These are phyloP conservation scores for Chaetomium sp. DNA, from an alignment of 2,329 filamentous ascomycete genomes.

Conservation along the genomic window DNA sequence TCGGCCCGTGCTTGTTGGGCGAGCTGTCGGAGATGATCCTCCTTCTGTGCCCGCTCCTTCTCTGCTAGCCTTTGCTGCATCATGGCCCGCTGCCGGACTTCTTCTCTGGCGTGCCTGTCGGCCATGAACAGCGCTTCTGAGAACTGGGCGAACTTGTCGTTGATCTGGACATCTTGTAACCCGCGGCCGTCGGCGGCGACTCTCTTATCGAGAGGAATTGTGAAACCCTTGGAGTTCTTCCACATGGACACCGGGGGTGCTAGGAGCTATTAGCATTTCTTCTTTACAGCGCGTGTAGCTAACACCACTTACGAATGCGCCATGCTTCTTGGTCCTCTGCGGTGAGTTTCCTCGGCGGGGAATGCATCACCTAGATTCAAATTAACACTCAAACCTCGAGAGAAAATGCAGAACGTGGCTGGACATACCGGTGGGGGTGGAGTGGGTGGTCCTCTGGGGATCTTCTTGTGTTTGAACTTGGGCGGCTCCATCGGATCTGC, in stretches of 20 bases:
- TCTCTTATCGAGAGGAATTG: conserved; percentile 92
- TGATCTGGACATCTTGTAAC: conserved; percentile 91
- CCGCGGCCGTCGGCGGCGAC: conserved; percentile 90
- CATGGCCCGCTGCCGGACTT: conserved; percentile 85
- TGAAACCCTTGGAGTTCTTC: conserved; percentile 99
- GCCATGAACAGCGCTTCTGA: conserved; percentile 93
- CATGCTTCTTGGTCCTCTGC: conserved; percentile 97
- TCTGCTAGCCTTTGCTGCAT: conserved; percentile 97
- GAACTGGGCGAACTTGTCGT: conserved; percentile 97
- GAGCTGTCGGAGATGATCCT: conserved; percentile 83
- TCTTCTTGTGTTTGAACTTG: conserved; percentile 99
- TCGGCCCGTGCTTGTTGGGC: conserved; percentile 93
- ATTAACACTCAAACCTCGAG: background rate
- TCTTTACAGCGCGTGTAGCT: background rate
- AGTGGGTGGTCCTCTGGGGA: conserved; percentile 86
- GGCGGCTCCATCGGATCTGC: conserved; percentile 91
- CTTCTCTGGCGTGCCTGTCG: conserved; percentile 90
- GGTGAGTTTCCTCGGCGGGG: conserved; percentile 89
- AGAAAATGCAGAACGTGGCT: background rate
- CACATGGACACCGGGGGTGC: conserved; percentile 90
- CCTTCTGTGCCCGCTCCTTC: conserved; percentile 93
- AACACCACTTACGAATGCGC: conserved; percentile 61
- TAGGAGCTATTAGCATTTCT: conserved; percentile 31
- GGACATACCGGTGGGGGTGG: conserved; percentile 73
- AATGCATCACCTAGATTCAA: conserved; percentile 69